Percentiles rank a stretch among this genome's conserved stretches.
Evolutionary conservation across 257 asterid genomes (phyloP).

Genomic region (Mitragyna speciosa): DNA sequence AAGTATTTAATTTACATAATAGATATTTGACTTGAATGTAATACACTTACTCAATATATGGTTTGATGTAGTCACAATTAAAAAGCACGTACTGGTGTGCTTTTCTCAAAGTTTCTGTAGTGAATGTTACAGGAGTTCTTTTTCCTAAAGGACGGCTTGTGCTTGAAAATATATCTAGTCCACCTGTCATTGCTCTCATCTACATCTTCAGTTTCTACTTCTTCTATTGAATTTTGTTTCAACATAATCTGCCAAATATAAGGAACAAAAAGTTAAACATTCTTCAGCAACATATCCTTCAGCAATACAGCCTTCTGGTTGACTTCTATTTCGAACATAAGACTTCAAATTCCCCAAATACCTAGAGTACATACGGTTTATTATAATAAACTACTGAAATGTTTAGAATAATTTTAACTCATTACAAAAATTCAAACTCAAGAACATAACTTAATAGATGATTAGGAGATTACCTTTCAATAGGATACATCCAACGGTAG

Average conservation of each 20-base stretch:
- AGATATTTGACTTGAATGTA: background rate
- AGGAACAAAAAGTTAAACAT: background rate
- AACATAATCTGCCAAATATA: background rate
- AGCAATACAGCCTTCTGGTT: slow-evolving; percentile 2
- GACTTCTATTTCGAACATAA: background rate
- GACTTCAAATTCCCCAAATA: slow-evolving; percentile 1
- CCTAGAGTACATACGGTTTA: background rate
- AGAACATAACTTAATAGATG: too few species aligned
- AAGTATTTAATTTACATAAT: background rate
- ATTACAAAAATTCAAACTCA: too few species aligned
- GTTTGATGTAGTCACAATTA: background rate
- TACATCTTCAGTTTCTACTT: background rate
- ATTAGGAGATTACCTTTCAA: background rate
- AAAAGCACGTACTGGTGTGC: slow-evolving; percentile 2
- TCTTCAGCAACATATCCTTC: slow-evolving; percentile 13
- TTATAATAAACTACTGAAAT: too few species aligned
- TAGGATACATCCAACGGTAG: background rate
- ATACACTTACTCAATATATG: slow-evolving; percentile 8
- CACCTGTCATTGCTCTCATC: background rate
- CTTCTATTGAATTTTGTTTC: background rate
- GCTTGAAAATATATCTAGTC: background rate
- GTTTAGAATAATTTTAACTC: too few species aligned
- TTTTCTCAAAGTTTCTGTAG: background rate
- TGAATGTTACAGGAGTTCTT: background rate
- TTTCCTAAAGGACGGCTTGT: background rate